Evolutionary conservation across 306 rosid genomes (phyloP).

Genomic region (Gleditsia sinensis): DNA sequence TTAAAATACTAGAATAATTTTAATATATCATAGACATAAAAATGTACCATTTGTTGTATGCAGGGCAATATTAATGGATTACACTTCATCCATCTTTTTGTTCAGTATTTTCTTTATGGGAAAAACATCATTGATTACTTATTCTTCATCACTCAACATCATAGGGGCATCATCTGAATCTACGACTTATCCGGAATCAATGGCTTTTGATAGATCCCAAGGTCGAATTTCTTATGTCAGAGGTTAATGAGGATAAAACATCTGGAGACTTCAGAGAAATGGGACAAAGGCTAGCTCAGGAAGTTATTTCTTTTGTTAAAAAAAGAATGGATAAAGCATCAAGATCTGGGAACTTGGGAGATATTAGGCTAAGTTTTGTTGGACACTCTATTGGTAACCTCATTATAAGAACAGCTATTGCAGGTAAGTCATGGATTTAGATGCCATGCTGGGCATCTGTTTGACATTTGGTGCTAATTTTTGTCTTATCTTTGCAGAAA

Average conservation of each 20-base stretch:
- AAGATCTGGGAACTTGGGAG: conserved; percentile 59
- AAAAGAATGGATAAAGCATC: conserved; percentile 77
- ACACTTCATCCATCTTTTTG: conserved; percentile 3
- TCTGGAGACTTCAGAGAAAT: conserved; percentile 91
- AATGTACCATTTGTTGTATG: conserved; percentile 24
- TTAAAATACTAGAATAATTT: not conserved
- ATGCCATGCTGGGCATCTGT: conserved; percentile 28
- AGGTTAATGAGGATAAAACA: conserved; percentile 90
- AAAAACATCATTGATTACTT: conserved; percentile 22
- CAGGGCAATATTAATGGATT: conserved; percentile 14
- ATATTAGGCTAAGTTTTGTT: conserved; percentile 85
- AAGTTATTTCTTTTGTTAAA: conserved; percentile 75
- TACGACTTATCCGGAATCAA: conserved; percentile 88
- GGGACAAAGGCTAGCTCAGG: conserved; percentile 92
- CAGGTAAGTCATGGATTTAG: conserved; percentile 52
- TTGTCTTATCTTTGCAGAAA: conserved; percentile 59
- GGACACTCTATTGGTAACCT: conserved; percentile 98
- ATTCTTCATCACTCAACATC: conserved; percentile 32
- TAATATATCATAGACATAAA: not conserved
- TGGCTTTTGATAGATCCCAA: conserved; percentile 92
- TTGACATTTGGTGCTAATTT: conserved; percentile 38
- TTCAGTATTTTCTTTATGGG: conserved; percentile 19
- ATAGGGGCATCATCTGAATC: conserved; percentile 95
- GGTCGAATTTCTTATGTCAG: conserved; percentile 87
- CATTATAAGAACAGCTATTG: conserved; percentile 87